These are phyloP conservation scores for Termitomyces heimii DNA, from an alignment of 768 basidiomycete species.

Conservation along the genomic window DNA sequence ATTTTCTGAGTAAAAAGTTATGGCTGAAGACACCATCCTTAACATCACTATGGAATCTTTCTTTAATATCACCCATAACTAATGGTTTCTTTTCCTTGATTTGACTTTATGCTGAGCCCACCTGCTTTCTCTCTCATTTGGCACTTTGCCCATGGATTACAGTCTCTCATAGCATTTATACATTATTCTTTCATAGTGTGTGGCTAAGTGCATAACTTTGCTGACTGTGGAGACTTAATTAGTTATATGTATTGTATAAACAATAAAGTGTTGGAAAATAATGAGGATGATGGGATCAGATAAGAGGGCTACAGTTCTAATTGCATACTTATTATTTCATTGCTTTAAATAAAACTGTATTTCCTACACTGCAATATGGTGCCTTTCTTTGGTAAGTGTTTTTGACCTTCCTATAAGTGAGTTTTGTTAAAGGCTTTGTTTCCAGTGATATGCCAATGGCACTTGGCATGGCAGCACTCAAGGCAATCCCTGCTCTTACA, in stretches of 20 bases:
- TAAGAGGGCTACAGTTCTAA: conserved; percentile 56
- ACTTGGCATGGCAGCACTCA: conserved; percentile 50
- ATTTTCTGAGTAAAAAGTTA: no score
- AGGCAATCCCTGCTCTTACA: conserved; percentile 63
- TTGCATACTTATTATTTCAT: no score
- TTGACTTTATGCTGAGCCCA: conserved; percentile 67
- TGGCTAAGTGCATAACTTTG: conserved; percentile 81
- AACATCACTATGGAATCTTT: conserved; percentile 33
- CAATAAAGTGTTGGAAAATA: conserved; percentile 18
- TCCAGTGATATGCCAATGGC: conserved; percentile 60
- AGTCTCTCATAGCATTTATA: conserved; percentile 92
- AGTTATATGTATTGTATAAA: conserved; percentile 22
- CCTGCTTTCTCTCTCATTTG: conserved; percentile 66
- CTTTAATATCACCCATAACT: conserved; percentile 33
- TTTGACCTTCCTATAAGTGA: background rate
- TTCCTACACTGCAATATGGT: conserved; percentile 66
- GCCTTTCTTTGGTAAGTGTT: conserved; percentile 46
- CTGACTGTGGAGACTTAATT: conserved; percentile 62
- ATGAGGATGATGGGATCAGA: conserved; percentile 36
- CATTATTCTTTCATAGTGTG: conserved; percentile 76
- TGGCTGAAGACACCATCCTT: conserved; percentile 8
- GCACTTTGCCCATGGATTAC: conserved; percentile 71
- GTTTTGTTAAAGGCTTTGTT: background rate
- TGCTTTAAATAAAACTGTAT: conserved; percentile 42
- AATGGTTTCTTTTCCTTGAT: conserved; percentile 85